Evolutionary conservation across 306 rosid species (phyloP).

Genomic region (Crataegus laevigata): DNA sequence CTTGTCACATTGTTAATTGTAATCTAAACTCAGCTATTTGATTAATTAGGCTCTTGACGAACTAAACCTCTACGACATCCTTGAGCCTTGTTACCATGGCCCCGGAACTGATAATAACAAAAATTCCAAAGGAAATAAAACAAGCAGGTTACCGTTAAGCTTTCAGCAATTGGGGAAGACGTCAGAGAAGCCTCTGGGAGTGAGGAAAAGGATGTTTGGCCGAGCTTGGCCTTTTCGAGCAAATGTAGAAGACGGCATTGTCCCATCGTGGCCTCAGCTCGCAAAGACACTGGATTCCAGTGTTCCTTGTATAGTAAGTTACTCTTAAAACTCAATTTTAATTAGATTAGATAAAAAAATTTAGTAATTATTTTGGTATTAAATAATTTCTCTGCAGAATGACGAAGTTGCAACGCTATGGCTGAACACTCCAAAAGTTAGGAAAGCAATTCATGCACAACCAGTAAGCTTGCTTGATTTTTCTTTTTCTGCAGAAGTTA

Average conservation of each 20-base stretch:
- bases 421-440: conserved; percentile 51
- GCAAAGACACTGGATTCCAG: background rate
- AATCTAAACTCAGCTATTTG: background rate
- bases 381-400: conserved; percentile 17
- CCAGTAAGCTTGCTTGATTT: conserved; percentile 17
- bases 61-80: conserved; percentile 52
- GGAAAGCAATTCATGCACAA: conserved; percentile 61
- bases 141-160: conserved; percentile 39
- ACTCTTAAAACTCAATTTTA: background rate
- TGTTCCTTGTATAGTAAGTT: conserved; percentile 38
- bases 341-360: background rate
- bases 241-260: conserved; percentile 45
- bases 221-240: conserved; percentile 76
- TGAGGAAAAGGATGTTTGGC: conserved; percentile 67
- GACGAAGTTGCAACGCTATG: conserved; percentile 61
- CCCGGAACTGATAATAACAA: background rate
- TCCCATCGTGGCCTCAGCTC: conserved; percentile 60
- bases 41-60: conserved; percentile 34
- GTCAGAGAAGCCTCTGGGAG: conserved; percentile 42
- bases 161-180: conserved; percentile 51
- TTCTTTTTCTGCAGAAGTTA: background rate
- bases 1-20: background rate
- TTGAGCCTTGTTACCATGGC: conserved; percentile 63
- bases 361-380: background rate
- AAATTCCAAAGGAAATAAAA: background rate